phyloP scores from a whole-genome alignment of 2,329 filamentous ascomycete species.

The Ceratocystis diversiconidia region DNA sequence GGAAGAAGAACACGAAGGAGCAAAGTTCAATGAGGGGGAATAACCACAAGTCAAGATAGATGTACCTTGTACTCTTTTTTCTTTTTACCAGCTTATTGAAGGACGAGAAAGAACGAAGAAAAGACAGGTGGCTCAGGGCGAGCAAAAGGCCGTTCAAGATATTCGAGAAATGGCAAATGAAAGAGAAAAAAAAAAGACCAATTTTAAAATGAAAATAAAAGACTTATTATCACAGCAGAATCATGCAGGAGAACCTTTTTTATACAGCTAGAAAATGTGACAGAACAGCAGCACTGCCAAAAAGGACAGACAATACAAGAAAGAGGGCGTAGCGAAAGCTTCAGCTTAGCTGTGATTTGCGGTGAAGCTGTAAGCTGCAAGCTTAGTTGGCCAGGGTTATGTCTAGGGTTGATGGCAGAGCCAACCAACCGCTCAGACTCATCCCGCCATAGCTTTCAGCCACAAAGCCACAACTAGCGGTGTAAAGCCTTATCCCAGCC shows the following conservation, averaged over 20 bases:
- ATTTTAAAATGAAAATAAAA: not conserved
- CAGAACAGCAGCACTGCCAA: slow-evolving; percentile 1
- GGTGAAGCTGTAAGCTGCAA: too few species aligned
- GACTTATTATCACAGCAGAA: not conserved
- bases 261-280: slow-evolving; percentile 5
- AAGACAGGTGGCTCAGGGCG: not conserved
- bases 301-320: not conserved
- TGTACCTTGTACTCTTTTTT: not conserved
- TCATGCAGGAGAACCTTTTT: slow-evolving; percentile 3
- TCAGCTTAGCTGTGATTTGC: not conserved
- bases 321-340: not conserved
- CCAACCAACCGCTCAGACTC: not conserved
- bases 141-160: not conserved
- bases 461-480: slow-evolving; percentile 1
- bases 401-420: not conserved
- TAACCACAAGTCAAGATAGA: not conserved
- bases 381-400: not conserved
- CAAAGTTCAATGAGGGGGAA: not conserved
- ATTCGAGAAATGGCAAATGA: not conserved
- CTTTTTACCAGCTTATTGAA: too few species aligned
- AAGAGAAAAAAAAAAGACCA: not conserved
- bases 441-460: too few species aligned
- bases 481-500: not conserved
- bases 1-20: not conserved
- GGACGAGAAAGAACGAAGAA: not conserved